Conservation (phyloP, 306 rosid species). For the Urtica urens region DNA sequence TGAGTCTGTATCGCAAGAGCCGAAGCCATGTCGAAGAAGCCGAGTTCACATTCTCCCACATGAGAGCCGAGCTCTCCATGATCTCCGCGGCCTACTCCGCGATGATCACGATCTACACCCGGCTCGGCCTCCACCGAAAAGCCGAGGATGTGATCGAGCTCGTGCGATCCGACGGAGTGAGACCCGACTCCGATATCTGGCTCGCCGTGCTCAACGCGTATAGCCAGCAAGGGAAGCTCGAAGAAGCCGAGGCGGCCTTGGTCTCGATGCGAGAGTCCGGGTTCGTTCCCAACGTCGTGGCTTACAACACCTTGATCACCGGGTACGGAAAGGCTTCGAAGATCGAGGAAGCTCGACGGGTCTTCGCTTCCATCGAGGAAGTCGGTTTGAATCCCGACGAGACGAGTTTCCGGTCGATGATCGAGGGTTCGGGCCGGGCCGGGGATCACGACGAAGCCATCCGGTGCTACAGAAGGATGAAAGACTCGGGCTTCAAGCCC, state of each 20-base stretch:
- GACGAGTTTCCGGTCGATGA: slow-evolving; percentile 79
- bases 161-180: slow-evolving; percentile 37
- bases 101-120: slow-evolving; percentile 63
- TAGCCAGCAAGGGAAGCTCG: slow-evolving; percentile 75
- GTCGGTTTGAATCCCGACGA: slow-evolving; percentile 63
- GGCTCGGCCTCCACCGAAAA: slow-evolving; percentile 44
- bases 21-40: slow-evolving; percentile 68
- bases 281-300: slow-evolving; percentile 49
- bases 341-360: slow-evolving; percentile 60
- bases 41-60: slow-evolving; percentile 44
- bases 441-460: slow-evolving; percentile 42
- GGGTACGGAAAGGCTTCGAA: slow-evolving; percentile 76
- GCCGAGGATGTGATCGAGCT: slow-evolving; percentile 50
- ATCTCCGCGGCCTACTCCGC: slow-evolving; percentile 68
- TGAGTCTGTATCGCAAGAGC: slow-evolving; percentile 63
- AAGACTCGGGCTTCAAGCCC: slow-evolving; percentile 46
- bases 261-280: slow-evolving; percentile 49
- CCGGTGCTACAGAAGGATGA: slow-evolving; percentile 48
- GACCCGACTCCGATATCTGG: slow-evolving; percentile 58
- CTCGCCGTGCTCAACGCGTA: slow-evolving; percentile 55
- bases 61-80: slow-evolving; percentile 43
- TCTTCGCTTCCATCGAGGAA: slow-evolving; percentile 36
- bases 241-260: slow-evolving; percentile 46
- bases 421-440: slow-evolving; percentile 95
- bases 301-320: slow-evolving; percentile 75